Base-by-base conservation (phyloP, 2,329 filamentous ascomycete genomes). In the Ophiostoma triangulosporum region DNA sequence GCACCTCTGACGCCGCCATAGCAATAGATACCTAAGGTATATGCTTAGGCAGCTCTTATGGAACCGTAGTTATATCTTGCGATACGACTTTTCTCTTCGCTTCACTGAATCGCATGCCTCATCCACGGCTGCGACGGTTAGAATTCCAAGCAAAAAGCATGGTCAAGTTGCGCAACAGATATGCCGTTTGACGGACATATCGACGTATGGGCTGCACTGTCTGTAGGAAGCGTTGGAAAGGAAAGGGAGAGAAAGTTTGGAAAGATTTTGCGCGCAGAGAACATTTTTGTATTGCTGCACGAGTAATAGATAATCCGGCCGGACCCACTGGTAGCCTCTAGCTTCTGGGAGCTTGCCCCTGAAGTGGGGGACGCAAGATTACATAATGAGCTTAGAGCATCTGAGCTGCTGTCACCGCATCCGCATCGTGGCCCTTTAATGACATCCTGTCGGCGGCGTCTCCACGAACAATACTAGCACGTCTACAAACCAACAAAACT, bases 1-100 rank as follows among this genome's bases (percentile, higher is more conserved):
- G 77, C 77, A 71, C 83, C 80, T 89, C 85, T 89, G 86, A 90
- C 85, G 81, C 86, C 80, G 83, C 81, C 83, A 78, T 77, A 78
- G 79, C 80, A 85, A 87, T 72, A 14, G 57, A 51, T 29, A 59
- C 57, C 54, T 24, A 46, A 59, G 60, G 68, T 69, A 70, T 68
- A 68, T 71, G 69, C 74, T 67, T 70, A 72, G 71, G 71, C 77
- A 73, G 74, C 71, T 75, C 76, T 79, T 74, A 76, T 77, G 69
- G 70, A 72, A 66, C 73, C 75, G 26, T 27, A 60, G 63, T 63
- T 12, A 31, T 33, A 31, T 48, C 46, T 33, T 48, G 27, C 46
- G 46, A 48, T 32, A 33, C 63, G 24, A 38, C 36, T 29, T 62
- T 62, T 59, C 58, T 63, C 60, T 72, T 69, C 64, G 73, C 77